Percentiles rank a stretch among this genome's conserved stretches.
Conservation (phyloP, 306 rosid genomes). For the Comarum palustre region DNA sequence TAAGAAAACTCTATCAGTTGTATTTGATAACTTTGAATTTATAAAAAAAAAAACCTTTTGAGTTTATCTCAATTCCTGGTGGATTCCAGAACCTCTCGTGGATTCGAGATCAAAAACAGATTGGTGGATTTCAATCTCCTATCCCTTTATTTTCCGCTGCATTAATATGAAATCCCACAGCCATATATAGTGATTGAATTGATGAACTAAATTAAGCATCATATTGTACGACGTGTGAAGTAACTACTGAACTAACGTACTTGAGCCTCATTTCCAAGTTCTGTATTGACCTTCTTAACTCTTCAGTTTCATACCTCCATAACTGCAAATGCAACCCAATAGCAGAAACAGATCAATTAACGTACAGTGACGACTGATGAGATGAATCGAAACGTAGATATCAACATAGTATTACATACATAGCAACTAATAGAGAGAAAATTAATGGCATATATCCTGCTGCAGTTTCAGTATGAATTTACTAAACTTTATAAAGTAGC, state of each 20-base stretch:
- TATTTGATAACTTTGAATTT: too few species aligned
- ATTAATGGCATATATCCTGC: neutral
- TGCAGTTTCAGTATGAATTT: too few species aligned
- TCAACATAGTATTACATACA: neutral
- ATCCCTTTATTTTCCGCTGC: too few species aligned
- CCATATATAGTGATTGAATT: neutral
- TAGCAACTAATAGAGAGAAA: neutral
- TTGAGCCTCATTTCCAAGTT: slow-evolving; percentile 37
- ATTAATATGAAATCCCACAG: neutral
- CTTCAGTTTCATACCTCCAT: slow-evolving; percentile 47
- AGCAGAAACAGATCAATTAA: neutral
- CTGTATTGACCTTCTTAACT: slow-evolving; percentile 28
- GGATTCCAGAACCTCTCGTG: too few species aligned
- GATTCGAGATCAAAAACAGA: too few species aligned
- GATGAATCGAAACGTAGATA: neutral
- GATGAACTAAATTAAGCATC: neutral
- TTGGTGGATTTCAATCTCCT: too few species aligned
- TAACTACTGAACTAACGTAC: slow-evolving; percentile 14
- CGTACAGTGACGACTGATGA: neutral
- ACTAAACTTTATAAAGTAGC: too few species aligned
- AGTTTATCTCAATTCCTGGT: too few species aligned
- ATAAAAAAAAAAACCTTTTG: too few species aligned
- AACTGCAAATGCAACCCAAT: slow-evolving; percentile 10
- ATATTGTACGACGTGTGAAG: neutral
- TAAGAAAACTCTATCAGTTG: too few species aligned